Evolutionary conservation across 1,284 basidiomycete genomes (phyloP), one percentile per base, ranked within the genome.

Genomic region (Hymenochaete sp.): DNA sequence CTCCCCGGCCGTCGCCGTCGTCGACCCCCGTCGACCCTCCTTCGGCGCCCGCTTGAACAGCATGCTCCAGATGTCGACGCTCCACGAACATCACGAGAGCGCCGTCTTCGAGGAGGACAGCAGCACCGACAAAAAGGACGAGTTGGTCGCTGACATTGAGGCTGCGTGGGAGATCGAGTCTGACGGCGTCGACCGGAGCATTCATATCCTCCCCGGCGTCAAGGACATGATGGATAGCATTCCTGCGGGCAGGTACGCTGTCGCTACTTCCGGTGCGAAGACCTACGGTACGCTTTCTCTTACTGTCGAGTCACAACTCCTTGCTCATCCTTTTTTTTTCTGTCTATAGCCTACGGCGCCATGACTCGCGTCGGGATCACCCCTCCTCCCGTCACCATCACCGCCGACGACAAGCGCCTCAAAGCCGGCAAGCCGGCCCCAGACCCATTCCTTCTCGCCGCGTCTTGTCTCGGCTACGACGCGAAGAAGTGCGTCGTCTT

Each of bases 201-300:
- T 87, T 27, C 72, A 71, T 47, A 86, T 86, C 56, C 69, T 88
- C 1, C 84, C 84, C 26, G 84, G 84, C 35, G 85, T 87, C 5
- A 71, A 72, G 56, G 65, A 62, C 49, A 70, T 88, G 66, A 81
- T 88, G 51, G 70, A 73, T 45, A 77, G 79, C 8, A 68, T 88
- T 44, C 84, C 84, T 7, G 62, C 68, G 45, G 81, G 75, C 14
- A 70, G 70, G 37, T 87, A 80, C 55, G 83, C 82, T 8, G 80
- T 87, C 19, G 83, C 83, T 2, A 87, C 84, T 0, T 84, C 80
- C 0, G 83, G 82, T 6, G 82, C 84, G 1, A 80, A 77, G 58
- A 85, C 80, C 0, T 84, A 84, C 49, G 73, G 73, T 75, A 52
- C 42, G 71, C 62, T 19, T 39, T 16, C 11, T 41, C 18, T 35